Conservation (phyloP, 345 rosid species). For the Durio zibethinus region DNA sequence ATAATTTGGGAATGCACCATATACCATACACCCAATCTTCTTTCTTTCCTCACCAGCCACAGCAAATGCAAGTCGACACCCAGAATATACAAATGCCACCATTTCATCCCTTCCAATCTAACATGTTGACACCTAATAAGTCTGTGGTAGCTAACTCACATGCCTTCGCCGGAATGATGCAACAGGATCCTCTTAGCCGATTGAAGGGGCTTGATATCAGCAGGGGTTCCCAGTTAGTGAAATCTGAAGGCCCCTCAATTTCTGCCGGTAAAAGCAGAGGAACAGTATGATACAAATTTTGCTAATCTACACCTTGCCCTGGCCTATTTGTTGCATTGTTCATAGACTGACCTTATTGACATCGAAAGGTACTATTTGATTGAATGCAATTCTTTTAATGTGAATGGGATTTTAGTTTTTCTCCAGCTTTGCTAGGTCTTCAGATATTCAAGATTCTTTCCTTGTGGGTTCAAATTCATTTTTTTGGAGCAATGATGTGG, state of each 20-base stretch:
- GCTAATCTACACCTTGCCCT: constrained; percentile 10
- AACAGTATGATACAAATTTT: constrained; percentile 39
- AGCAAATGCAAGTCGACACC: constrained; percentile 32
- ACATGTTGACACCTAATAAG: constrained; percentile 35
- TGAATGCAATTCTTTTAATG: constrained; percentile 29
- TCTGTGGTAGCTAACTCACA: constrained; percentile 39
- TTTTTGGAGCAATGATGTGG: constrained; percentile 29
- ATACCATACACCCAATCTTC: constrained; percentile 44
- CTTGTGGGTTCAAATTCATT: constrained; percentile 13
- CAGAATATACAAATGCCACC: constrained; percentile 51
- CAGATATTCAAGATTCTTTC: constrained; percentile 23
- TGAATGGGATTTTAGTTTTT: constrained; percentile 29
- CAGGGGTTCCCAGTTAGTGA: constrained; percentile 51
- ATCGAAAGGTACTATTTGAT: constrained; percentile 29
- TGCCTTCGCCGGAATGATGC: constrained; percentile 56
- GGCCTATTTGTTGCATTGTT: constrained; percentile 38
- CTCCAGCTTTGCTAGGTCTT: constrained; percentile 19
- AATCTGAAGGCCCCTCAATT: constrained; percentile 62
- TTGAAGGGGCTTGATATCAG: constrained; percentile 84
- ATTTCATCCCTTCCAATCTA: constrained; percentile 51
- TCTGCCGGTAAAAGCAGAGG: constrained; percentile 78
- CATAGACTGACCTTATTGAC: constrained; percentile 53
- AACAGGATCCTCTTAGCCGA: constrained; percentile 63
- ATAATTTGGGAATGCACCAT: constrained; percentile 66
- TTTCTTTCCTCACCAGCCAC: constrained; percentile 47